Evolutionary conservation across 106 monocot species (phyloP), one percentile per base, ranked within the genome.

Genomic region (Phalaenopsis aphrodite): DNA sequence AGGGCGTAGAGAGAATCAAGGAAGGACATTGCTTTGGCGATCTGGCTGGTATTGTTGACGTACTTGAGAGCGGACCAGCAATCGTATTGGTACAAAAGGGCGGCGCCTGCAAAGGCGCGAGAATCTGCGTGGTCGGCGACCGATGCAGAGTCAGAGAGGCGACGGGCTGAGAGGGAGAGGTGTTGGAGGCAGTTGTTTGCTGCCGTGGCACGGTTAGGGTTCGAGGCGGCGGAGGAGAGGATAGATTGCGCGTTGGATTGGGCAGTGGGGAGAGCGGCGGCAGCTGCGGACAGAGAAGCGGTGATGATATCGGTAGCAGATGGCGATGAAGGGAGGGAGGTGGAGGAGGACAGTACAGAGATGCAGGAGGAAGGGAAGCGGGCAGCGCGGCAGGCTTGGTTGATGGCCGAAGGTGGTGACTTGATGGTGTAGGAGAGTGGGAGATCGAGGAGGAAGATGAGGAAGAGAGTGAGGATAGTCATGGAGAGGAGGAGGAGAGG

Each of bases 21-120:
- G 82, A 81, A 85, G 76, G 82, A 49, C 89, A 94, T 87, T 23
- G 88, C 77, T 37, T 36, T 75, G 79, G 85, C 75, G 55, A 91
- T 85, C 82, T 81, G 85, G 79, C 42, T 55, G 61, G 87, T 88
- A 71, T 78, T 76, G 78, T 89, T 93, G 36, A 93, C 93, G 83
- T 90, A 89, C 74, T 88, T 90, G 78, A 96, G 85, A 72, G 84
- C 88, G 23, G 87, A 87, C 81, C 83, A 93, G 87, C 93, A 96
- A 83, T 93, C 96, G 88, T 96, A 93, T 83, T 93, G 93, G 84
- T 91, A 93, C 30, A 84, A 85, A 41, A 96, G 84, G 4, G 89
- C 89, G 47, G 93, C 96, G 47, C 86, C 49, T 38, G 85, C 81
- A 56, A 72, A 88, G 23, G 85, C 82, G 11, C 85, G 83, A 6